phyloP scores from a whole-genome alignment of 2,329 filamentous ascomycete species.

The Nakataea oryzae region DNA sequence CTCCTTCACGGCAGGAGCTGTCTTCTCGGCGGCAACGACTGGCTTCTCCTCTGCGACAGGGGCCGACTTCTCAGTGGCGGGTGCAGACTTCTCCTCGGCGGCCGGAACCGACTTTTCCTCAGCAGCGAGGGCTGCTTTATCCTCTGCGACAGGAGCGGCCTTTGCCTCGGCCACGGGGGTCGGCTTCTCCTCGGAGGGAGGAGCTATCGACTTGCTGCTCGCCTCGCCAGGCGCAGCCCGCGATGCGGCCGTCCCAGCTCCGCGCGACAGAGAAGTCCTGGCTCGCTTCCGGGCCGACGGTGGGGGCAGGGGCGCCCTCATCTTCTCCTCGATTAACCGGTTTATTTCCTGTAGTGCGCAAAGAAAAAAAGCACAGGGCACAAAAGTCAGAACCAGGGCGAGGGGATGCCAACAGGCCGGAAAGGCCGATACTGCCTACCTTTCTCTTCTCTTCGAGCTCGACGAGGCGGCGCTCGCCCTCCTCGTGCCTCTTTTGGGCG shows the following conservation, averaged over 20 bases:
- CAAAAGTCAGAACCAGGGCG: not conserved
- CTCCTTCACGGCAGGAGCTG: not conserved
- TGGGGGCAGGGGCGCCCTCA: conserved; percentile 21
- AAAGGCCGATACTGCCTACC: conserved; percentile 11
- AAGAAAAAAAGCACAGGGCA: too few relatives aligned
- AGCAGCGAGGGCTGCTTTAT: not conserved
- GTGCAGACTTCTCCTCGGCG: not conserved
- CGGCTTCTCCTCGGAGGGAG: not conserved
- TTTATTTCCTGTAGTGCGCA: conserved; percentile 26
- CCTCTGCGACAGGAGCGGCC: not conserved
- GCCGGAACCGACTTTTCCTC: not conserved
- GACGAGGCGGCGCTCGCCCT: conserved; percentile 20
- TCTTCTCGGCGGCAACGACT: not conserved
- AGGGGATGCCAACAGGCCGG: too few relatives aligned
- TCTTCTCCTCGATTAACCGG: conserved; percentile 28
- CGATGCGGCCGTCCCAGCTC: not conserved
- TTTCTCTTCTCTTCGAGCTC: conserved; percentile 22
- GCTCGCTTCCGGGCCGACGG: conserved; percentile 14
- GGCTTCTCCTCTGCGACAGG: not conserved
- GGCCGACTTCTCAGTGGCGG: not conserved
- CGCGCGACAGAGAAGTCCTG: not conserved
- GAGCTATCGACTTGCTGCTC: not conserved
- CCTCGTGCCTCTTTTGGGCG: conserved; percentile 16
- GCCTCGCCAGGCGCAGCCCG: not conserved
- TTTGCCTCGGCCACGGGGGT: not conserved